Evolutionary conservation across 1,284 basidiomycete species (phyloP).

Genomic region (Phellinidium pouzarii): DNA sequence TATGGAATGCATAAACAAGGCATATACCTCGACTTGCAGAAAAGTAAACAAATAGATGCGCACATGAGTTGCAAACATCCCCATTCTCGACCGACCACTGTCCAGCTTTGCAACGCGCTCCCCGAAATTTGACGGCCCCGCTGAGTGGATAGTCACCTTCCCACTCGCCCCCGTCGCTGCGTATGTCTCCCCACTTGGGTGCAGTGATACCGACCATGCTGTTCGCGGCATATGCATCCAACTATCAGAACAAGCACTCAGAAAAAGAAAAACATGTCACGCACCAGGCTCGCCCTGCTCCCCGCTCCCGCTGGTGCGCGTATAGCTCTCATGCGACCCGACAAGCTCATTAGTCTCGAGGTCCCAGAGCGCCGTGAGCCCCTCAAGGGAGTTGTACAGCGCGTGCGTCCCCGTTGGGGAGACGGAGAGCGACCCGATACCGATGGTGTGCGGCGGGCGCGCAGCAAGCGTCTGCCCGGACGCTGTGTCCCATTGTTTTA

Average conservation of each 20-base stretch:
- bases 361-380: conserved; percentile 69
- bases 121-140: conserved; percentile 55
- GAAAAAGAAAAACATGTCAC: conserved; percentile 27
- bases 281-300: conserved; percentile 63
- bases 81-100: conserved; percentile 73
- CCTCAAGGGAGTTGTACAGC: conserved; percentile 76
- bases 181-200: conserved; percentile 65
- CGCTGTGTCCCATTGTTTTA: conserved; percentile 62
- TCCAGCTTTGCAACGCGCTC: conserved; percentile 48
- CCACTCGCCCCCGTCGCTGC: conserved; percentile 76
- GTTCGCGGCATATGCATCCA: conserved; percentile 20
- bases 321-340: conserved; percentile 68
- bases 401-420: conserved; percentile 56
- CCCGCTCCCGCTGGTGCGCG: conserved; percentile 33
- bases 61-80: conserved; percentile 75
- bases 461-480: conserved; percentile 59
- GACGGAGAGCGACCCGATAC: conserved; percentile 65
- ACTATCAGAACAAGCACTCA: not conserved
- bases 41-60: conserved; percentile 25
- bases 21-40: not conserved
- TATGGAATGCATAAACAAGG: not conserved
- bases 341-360: conserved; percentile 49
- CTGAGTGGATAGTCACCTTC: conserved; percentile 61
- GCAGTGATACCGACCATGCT: conserved; percentile 80
- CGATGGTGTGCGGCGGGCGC: conserved; percentile 65